A percentile compares a stretch with the other conserved stretches of the same genome.
Conservation (phyloP, 2,329 filamentous ascomycete species). For the Clonostachys sp. region DNA sequence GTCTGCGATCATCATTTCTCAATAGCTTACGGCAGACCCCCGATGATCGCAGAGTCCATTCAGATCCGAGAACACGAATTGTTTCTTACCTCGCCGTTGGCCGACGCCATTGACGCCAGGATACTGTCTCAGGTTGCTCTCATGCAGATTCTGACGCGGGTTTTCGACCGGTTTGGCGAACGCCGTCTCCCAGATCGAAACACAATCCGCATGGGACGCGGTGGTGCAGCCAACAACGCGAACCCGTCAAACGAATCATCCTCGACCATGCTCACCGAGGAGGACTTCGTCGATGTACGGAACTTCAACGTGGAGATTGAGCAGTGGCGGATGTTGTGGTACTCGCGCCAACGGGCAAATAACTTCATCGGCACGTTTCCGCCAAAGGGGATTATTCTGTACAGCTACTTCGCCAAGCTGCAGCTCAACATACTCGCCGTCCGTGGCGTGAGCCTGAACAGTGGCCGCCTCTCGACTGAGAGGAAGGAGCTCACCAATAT, state of each 20-base stretch:
- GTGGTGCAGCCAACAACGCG: conserved; percentile 18
- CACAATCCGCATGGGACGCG: background rate
- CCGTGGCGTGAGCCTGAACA: conserved; percentile 25
- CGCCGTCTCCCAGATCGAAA: conserved; percentile 31
- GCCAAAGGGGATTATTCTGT: conserved; percentile 44
- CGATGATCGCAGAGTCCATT: conserved; percentile 53
- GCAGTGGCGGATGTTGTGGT: conserved; percentile 30
- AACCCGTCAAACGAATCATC: conserved; percentile 24
- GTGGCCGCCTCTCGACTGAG: conserved; percentile 32
- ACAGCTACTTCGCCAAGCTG: conserved; percentile 35
- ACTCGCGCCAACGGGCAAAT: conserved; percentile 11
- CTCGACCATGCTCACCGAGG: conserved; percentile 32
- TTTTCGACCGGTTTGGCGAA: conserved; percentile 52
- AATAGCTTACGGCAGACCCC: conserved; percentile 55
- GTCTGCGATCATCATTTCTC: conserved; percentile 64
- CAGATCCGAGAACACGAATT: conserved; percentile 52
- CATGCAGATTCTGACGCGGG: conserved; percentile 55
- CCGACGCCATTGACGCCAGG: conserved; percentile 47
- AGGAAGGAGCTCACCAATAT: conserved; percentile 35
- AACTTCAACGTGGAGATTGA: conserved; percentile 35
- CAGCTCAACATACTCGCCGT: conserved; percentile 39
- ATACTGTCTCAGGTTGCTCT: conserved; percentile 54
- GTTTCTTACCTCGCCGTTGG: conserved; percentile 36
- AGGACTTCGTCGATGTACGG: conserved; percentile 27
- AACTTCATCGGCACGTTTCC: conserved; percentile 21